Percentiles rank a stretch among this genome's conserved stretches.
phyloP scores from a whole-genome alignment of 768 basidiomycete genomes.

The Boletus rufocinnamomeus region DNA sequence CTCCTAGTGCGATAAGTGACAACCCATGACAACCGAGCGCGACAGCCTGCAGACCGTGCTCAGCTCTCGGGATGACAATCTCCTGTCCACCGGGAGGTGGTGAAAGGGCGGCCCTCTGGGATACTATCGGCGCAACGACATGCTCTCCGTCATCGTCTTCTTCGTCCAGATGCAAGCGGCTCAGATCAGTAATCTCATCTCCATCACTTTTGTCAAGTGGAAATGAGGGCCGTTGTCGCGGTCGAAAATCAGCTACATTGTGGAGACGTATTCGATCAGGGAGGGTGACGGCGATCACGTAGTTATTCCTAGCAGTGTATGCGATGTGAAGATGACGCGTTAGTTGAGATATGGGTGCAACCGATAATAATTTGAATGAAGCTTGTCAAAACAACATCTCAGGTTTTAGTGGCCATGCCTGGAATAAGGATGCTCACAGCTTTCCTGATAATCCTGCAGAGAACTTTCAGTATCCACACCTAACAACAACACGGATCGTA shows the following conservation, averaged over 20 bases:
- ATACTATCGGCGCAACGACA: conserved; percentile 1
- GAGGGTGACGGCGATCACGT: conserved; percentile 51
- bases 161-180: conserved; percentile 32
- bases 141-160: conserved; percentile 28
- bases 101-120: conserved; percentile 15
- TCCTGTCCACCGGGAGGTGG: conserved; percentile 25
- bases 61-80: conserved; percentile 19
- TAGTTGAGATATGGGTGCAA: conserved; percentile 44
- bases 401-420: conserved; percentile 1
- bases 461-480: conserved; percentile 1
- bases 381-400: conserved; percentile 39
- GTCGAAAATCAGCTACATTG: conserved; percentile 48
- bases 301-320: conserved; percentile 49
- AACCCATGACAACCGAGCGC: conserved; percentile 46
- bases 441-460: conserved; percentile 72
- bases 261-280: conserved; percentile 44
- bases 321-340: conserved; percentile 42
- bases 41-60: conserved; percentile 39
- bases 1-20: conserved; percentile 25
- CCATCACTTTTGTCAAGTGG: conserved; percentile 36
- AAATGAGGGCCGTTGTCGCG: conserved; percentile 45
- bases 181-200: conserved; percentile 23
- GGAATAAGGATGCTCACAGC: conserved; percentile 47
- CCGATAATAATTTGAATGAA: conserved; percentile 65
- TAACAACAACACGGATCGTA: conserved; percentile 34